A percentile compares a stretch with the other conserved stretches of the same genome.
phyloP scores from a whole-genome alignment of 2,329 filamentous ascomycete species.

The Stagonosporopsis rhizophila region DNA sequence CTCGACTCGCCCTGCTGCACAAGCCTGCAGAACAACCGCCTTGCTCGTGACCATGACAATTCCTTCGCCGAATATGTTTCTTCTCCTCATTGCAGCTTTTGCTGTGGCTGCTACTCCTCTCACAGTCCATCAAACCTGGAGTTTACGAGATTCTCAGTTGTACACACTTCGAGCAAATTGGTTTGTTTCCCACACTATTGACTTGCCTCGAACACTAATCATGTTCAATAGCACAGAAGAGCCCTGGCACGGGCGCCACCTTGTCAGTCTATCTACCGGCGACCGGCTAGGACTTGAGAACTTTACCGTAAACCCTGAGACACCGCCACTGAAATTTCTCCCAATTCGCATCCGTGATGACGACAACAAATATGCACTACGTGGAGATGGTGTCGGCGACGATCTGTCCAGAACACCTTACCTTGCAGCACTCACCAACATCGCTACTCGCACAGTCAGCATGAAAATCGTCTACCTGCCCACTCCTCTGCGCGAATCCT shows the following conservation, averaged over 20 bases:
- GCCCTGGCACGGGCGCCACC: conserved; percentile 28
- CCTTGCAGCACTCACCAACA: conserved; percentile 24
- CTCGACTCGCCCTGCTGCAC: background rate
- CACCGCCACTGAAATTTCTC: conserved; percentile 21
- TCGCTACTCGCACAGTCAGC: conserved; percentile 16
- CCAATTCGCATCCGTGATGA: conserved; percentile 21
- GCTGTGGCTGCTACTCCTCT: background rate
- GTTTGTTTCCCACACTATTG: background rate
- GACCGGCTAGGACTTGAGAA: conserved; percentile 33
- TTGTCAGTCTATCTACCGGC: conserved; percentile 24
- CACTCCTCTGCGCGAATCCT: conserved; percentile 6
- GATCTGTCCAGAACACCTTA: conserved; percentile 20
- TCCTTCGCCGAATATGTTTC: background rate
- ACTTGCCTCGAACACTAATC: background rate
- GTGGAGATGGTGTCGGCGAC: conserved; percentile 16
- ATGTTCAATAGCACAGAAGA: conserved; percentile 11
- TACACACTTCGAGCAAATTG: conserved; percentile 19
- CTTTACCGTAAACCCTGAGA: conserved; percentile 31
- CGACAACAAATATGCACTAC: conserved; percentile 23
- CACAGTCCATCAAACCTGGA: background rate
- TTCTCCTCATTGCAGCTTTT: background rate
- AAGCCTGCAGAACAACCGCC: background rate
- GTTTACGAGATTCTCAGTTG: background rate
- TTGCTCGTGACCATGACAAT: background rate
- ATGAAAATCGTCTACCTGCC: conserved; percentile 23